phyloP scores from a whole-genome alignment of 768 basidiomycete genomes.

The Nidularia pulvinata region DNA sequence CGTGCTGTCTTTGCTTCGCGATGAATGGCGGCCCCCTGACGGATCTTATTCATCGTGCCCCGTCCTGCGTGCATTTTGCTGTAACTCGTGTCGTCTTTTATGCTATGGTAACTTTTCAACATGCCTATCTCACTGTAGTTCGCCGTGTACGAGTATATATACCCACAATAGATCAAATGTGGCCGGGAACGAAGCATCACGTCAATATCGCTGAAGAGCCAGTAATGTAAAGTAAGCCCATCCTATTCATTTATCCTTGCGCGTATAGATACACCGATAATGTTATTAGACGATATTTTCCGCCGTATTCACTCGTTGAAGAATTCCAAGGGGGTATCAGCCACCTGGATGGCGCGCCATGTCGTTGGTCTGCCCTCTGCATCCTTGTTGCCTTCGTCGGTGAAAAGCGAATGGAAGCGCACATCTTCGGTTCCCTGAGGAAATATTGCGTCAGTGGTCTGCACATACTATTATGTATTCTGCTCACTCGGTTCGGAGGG shows the following conservation, averaged over 20 bases:
- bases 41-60: too few relatives aligned
- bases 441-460: slow-evolving; percentile 3
- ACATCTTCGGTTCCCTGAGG: slow-evolving; percentile 64
- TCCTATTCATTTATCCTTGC: background rate
- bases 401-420: slow-evolving; percentile 71
- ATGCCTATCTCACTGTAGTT: slow-evolving; percentile 4
- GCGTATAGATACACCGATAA: background rate
- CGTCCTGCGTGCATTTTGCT: background rate
- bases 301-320: slow-evolving; percentile 57
- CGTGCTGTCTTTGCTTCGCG: too few relatives aligned
- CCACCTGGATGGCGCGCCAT: slow-evolving; percentile 67
- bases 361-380: slow-evolving; percentile 47
- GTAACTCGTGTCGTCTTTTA: background rate
- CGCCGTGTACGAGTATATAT: slow-evolving; percentile 10
- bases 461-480: background rate
- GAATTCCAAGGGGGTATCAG: slow-evolving; percentile 60
- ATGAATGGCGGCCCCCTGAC: too few relatives aligned
- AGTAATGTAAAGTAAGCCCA: background rate
- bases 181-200: background rate
- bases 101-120: slow-evolving; percentile 4
- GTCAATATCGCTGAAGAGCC: background rate
- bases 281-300: background rate
- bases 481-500: slow-evolving; percentile 65
- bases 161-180: slow-evolving; percentile 8
- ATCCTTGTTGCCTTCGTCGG: slow-evolving; percentile 51